Conservation (phyloP, 768 basidiomycete genomes). For the Boletus subcaerulescens region DNA sequence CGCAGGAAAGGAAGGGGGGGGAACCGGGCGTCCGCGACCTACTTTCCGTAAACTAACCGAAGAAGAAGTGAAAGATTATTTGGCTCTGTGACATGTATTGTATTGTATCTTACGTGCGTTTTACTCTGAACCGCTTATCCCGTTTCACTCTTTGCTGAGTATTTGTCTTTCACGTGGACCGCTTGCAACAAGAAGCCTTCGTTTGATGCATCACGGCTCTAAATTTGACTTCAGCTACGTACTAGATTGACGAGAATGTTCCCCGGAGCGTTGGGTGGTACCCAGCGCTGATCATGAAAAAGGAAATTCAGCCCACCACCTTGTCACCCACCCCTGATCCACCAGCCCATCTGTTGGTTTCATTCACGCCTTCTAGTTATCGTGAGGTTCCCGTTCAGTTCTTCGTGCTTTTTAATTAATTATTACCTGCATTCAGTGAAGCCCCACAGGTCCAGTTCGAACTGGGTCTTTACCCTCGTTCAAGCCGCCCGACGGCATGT, state of each 20-base stretch:
- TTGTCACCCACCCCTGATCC: conserved; percentile 29
- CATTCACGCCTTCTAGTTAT: conserved; percentile 32
- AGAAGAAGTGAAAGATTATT: conserved; percentile 95
- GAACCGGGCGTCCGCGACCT: conserved; percentile 70
- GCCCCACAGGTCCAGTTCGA: conserved; percentile 7
- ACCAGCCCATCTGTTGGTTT: conserved; percentile 20
- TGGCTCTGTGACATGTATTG: conserved; percentile 62
- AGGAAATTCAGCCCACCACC: conserved; percentile 15
- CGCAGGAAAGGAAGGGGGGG: conserved; percentile 65
- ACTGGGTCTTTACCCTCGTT: conserved; percentile 13
- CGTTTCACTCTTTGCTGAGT: conserved; percentile 15
- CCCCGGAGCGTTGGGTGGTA: conserved; percentile 7
- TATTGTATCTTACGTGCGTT: conserved; percentile 33
- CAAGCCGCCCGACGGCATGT: conserved; percentile 7
- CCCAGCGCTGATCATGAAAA: conserved; percentile 29
- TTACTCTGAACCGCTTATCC: conserved; percentile 17
- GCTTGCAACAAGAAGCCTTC: conserved; percentile 2
- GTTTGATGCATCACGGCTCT: conserved; percentile 1
- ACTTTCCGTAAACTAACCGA: conserved; percentile 95
- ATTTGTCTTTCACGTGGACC: conserved; percentile 8
- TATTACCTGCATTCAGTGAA: conserved; percentile 16
- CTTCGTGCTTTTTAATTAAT: conserved; percentile 28
- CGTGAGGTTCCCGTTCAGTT: conserved; percentile 28
- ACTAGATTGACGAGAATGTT: conserved; percentile 5
- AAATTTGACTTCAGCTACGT: conserved; percentile 5